Percentiles rank a stretch among this genome's conserved stretches.
phyloP scores from a whole-genome alignment of 306 rosid species.

The cucumber (Cucumis sativus) region DNA sequence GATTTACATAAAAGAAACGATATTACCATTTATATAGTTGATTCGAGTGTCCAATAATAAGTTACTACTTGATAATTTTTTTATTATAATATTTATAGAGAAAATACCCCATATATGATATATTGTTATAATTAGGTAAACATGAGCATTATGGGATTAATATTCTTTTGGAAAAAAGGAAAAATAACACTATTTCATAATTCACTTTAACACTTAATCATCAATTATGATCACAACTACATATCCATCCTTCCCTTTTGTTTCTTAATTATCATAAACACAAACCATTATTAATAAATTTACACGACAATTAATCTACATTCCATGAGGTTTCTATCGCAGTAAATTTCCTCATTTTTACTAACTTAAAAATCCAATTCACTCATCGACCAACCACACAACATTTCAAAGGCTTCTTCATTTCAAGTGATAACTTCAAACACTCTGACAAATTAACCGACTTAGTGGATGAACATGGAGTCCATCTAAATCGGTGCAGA shows the following conservation, averaged over 20 bases:
- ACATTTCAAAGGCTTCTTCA: conserved; percentile 49
- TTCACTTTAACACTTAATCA: neutral
- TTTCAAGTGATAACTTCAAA: conserved; percentile 62
- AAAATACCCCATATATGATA: too few relatives aligned
- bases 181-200: neutral
- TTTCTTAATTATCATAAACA: neutral
- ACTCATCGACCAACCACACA: conserved; percentile 8
- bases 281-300: neutral
- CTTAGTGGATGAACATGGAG: conserved; percentile 22
- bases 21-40: too few relatives aligned
- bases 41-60: too few relatives aligned
- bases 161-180: neutral
- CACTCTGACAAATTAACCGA: conserved; percentile 55
- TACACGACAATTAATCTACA: neutral
- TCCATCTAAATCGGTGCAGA: conserved; percentile 46
- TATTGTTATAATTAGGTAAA: too few relatives aligned
- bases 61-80: too few relatives aligned
- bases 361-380: neutral
- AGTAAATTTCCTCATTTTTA: neutral
- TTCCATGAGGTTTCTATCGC: neutral
- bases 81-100: too few relatives aligned
- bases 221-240: neutral
- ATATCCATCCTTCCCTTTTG: neutral
- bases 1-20: too few relatives aligned
- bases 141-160: neutral